These are phyloP conservation scores for Acidomyces sp. DNA, from an alignment of 495 filamentous ascomycete genomes.

Conservation along the genomic window DNA sequence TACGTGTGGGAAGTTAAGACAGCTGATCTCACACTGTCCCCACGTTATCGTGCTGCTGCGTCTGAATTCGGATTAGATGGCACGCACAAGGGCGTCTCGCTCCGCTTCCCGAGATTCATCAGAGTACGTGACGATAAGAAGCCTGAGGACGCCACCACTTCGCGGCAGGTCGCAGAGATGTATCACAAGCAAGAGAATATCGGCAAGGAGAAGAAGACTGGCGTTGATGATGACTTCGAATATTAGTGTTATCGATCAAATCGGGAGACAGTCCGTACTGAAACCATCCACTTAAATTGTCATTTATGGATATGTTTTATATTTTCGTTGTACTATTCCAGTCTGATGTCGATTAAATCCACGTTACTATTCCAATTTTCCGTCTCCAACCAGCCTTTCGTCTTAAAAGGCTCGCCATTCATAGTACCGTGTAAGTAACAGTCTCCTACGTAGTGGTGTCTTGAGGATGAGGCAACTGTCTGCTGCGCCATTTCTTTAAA, in stretches of 20 bases:
- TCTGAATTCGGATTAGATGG: conserved; percentile 37
- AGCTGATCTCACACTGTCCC: conserved; percentile 84
- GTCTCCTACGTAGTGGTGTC: not conserved
- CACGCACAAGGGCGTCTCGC: conserved; percentile 69
- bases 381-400: not conserved
- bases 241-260: too few relatives aligned
- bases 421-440: not conserved
- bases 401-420: not conserved
- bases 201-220: conserved; percentile 57
- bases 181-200: conserved; percentile 89
- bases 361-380: not conserved
- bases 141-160: conserved; percentile 75
- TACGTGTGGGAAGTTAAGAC: conserved; percentile 97
- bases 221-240: conserved; percentile 96
- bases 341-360: not conserved
- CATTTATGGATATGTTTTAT: too few relatives aligned
- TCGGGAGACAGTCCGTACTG: too few relatives aligned
- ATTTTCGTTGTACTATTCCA: not conserved
- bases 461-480: not conserved
- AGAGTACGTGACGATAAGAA: conserved; percentile 87
- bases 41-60: conserved; percentile 72
- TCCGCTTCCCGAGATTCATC: conserved; percentile 87
- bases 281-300: too few relatives aligned
- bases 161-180: conserved; percentile 82
- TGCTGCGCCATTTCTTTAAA: not conserved